phyloP scores from a whole-genome alignment of 2,329 filamentous ascomycete species.

The Aspergillus puulaauensis region DNA sequence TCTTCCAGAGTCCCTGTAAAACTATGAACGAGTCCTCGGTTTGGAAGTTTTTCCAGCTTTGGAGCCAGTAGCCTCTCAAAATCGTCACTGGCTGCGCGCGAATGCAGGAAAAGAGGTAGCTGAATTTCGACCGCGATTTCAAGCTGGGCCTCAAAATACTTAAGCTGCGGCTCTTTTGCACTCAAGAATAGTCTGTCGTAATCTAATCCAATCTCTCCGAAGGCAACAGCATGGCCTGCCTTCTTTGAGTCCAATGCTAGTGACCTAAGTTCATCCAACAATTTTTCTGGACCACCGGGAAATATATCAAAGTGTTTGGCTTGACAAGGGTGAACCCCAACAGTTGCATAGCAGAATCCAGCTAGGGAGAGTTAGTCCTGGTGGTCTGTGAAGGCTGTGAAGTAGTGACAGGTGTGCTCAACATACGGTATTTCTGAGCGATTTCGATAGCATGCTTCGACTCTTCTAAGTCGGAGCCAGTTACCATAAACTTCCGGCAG shows the following conservation, averaged over 20 bases:
- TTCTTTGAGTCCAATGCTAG: conserved; percentile 63
- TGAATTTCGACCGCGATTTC: conserved; percentile 73
- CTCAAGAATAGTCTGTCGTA: conserved; percentile 89
- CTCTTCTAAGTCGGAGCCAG: conserved; percentile 81
- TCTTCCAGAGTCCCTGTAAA: conserved; percentile 89
- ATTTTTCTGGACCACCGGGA: conserved; percentile 43
- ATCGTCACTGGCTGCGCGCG: conserved; percentile 79
- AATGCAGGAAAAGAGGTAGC: conserved; percentile 89
- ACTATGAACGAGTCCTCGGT: conserved; percentile 83
- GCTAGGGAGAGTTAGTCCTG: conserved; percentile 49
- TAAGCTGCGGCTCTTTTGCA: conserved; percentile 73
- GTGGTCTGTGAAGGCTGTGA: conserved; percentile 10
- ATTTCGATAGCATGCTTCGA: conserved; percentile 73
- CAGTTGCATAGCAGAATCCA: conserved; percentile 80
- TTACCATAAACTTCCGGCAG: conserved; percentile 88
- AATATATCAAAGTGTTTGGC: conserved; percentile 72
- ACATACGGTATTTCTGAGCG: conserved; percentile 70
- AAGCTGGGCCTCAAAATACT: conserved; percentile 82
- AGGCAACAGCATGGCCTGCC: conserved; percentile 67
- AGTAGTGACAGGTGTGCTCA: conserved; percentile 12
- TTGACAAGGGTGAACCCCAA: conserved; percentile 91
- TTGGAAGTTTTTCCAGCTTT: conserved; percentile 65
- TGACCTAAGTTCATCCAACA: conserved; percentile 59
- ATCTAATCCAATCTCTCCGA: conserved; percentile 94
- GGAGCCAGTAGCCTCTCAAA: conserved; percentile 72